Evolutionary conservation across 2,329 filamentous ascomycete species (phyloP).

Genomic region (Colletotrichum eremochloae): DNA sequence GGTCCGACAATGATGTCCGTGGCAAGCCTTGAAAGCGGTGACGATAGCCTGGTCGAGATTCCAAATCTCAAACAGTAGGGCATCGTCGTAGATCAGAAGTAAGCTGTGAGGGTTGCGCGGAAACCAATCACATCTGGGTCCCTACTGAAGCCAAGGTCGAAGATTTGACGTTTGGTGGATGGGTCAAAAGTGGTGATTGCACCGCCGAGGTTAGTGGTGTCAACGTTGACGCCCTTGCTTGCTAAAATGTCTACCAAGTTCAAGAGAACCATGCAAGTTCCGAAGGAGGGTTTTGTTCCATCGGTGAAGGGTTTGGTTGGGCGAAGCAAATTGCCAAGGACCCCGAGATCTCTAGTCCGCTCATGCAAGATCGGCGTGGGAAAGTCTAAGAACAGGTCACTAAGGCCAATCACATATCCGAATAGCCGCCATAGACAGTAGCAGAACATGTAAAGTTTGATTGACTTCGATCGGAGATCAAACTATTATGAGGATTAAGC

Average conservation of each 20-base stretch:
- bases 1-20: constrained; percentile 25
- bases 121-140: constrained; percentile 43
- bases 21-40: constrained; percentile 42
- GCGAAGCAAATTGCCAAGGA: constrained; percentile 7
- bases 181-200: constrained; percentile 23
- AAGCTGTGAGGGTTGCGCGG: constrained; percentile 41
- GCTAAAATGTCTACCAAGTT: constrained; percentile 42
- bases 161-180: constrained; percentile 42
- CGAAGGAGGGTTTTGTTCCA: constrained; percentile 18
- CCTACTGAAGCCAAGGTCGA: constrained; percentile 40
- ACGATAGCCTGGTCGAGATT: constrained; percentile 43
- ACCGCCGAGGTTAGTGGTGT: constrained; percentile 31
- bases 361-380: neutral
- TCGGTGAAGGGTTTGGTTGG: neutral
- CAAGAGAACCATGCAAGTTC: constrained; percentile 33
- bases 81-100: constrained; percentile 38
- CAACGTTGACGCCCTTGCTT: constrained; percentile 30
- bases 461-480: neutral
- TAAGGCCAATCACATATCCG: neutral
- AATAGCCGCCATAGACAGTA: neutral
- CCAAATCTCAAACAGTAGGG: constrained; percentile 39
- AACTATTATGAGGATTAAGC: neutral
- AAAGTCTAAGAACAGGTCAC: neutral
- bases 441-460: neutral
- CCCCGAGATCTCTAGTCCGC: constrained; percentile 8